A percentile compares a stretch with the other conserved stretches of the same genome.
Evolutionary conservation across 176 grass and related monocot genomes (phyloP).

Genomic region (Saccharum spontaneum): DNA sequence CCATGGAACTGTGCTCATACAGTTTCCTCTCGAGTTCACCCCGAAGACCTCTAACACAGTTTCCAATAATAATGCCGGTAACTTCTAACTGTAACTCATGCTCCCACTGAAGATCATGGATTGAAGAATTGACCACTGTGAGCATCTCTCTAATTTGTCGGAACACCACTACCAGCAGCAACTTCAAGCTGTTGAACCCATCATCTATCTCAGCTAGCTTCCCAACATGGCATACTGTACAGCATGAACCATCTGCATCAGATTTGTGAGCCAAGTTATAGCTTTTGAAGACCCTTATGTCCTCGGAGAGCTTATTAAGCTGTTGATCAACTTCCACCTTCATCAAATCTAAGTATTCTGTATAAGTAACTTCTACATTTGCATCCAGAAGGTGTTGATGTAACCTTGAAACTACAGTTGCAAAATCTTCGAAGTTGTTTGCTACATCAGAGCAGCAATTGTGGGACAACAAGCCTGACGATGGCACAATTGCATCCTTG

Average conservation of each 20-base stretch:
- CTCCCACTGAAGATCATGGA: constrained; percentile 62
- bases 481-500: neutral
- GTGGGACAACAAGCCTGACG: neutral
- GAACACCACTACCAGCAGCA: constrained; percentile 60
- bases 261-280: neutral
- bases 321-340: constrained; percentile 48
- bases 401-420: constrained; percentile 27
- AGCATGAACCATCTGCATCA: constrained; percentile 21
- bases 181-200: constrained; percentile 56
- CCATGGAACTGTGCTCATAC: constrained; percentile 55
- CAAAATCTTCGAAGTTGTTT: constrained; percentile 31
- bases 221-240: neutral
- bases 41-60: constrained; percentile 63
- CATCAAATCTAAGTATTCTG: constrained; percentile 51
- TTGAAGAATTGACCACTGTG: constrained; percentile 40
- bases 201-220: constrained; percentile 55
- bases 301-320: constrained; percentile 60
- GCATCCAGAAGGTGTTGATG: constrained; percentile 45
- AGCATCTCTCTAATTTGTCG: constrained; percentile 62
- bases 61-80: constrained; percentile 57
- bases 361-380: constrained; percentile 31
- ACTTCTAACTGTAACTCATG: constrained; percentile 82
- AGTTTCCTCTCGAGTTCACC: constrained; percentile 73
- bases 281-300: constrained; percentile 45
- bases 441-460: constrained; percentile 9